phyloP scores from a whole-genome alignment of 257 asterid genomes.

The Solanum medicagineum region DNA sequence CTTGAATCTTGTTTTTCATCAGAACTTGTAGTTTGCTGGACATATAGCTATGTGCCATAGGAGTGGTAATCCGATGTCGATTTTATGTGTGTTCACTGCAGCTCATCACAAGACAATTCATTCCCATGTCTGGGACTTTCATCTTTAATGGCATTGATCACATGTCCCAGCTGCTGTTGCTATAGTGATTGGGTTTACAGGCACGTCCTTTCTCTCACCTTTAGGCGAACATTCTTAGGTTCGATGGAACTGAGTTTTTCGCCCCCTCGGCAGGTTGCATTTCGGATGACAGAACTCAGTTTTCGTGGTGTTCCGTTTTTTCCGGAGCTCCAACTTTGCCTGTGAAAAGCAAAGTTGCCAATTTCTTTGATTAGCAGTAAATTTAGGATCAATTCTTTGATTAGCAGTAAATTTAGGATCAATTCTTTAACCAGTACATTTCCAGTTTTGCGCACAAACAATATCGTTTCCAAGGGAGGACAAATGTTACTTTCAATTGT shows the following conservation, averaged over 20 bases:
- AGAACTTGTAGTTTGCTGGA: background rate
- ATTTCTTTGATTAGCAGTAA: background rate
- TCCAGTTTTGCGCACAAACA: background rate
- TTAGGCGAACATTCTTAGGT: background rate
- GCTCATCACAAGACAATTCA: constrained; percentile 89
- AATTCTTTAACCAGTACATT: background rate
- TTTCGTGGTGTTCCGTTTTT: background rate
- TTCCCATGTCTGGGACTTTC: constrained; percentile 89
- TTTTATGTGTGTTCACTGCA: constrained; percentile 16
- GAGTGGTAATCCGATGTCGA: background rate
- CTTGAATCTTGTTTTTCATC: background rate
- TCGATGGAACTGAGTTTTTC: background rate
- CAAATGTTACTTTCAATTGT: background rate
- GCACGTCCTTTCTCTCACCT: constrained; percentile 1
- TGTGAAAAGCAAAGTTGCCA: background rate
- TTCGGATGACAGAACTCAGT: background rate
- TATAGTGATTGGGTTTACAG: constrained; percentile 22
- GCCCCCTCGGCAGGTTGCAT: background rate
- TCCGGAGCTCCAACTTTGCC: background rate
- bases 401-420: background rate
- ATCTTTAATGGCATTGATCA: constrained; percentile 86
- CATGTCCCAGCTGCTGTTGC: constrained; percentile 51
- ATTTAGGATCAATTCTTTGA: background rate
- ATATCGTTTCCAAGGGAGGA: background rate
- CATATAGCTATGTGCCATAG: background rate